phyloP scores from a whole-genome alignment of 2,329 filamentous ascomycete species.

The Penicillium sp. region DNA sequence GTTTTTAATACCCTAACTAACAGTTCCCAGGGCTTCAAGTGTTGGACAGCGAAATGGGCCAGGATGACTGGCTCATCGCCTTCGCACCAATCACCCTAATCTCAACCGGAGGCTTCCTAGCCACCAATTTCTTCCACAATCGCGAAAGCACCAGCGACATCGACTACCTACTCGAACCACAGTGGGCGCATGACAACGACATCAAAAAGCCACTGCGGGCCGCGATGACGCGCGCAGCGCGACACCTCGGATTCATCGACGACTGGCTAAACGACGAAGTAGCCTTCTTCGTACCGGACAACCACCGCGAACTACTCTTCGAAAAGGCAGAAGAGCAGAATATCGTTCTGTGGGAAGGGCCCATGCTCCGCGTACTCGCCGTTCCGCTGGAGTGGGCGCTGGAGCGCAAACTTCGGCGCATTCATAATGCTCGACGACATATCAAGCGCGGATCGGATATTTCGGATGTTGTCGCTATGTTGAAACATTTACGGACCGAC shows the following conservation, averaged over 20 bases:
- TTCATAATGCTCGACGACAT: conserved; percentile 27
- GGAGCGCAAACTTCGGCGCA: conserved; percentile 39
- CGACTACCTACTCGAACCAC: conserved; percentile 38
- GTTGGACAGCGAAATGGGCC: conserved; percentile 36
- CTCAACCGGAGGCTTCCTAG: conserved; percentile 36
- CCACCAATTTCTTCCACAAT: conserved; percentile 34
- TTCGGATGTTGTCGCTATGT: conserved; percentile 33
- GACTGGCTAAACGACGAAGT: conserved; percentile 40
- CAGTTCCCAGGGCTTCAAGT: neutral
- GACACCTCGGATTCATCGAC: conserved; percentile 25
- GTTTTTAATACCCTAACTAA: too few species aligned
- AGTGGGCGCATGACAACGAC: conserved; percentile 38
- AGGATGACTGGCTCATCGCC: conserved; percentile 33
- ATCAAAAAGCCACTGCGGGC: conserved; percentile 32
- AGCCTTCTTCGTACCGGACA: conserved; percentile 34
- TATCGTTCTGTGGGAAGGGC: conserved; percentile 35
- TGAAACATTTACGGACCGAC: conserved; percentile 29
- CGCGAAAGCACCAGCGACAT: conserved; percentile 37
- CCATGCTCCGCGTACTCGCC: conserved; percentile 34
- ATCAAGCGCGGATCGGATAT: conserved; percentile 34
- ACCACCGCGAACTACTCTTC: conserved; percentile 30
- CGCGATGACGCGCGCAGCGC: conserved; percentile 29
- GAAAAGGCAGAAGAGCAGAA: conserved; percentile 35
- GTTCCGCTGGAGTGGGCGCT: conserved; percentile 42
- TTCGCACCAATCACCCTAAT: conserved; percentile 40